phyloP scores from a whole-genome alignment of 768 basidiomycete species.

The Vishniacozyma victoriae region DNA sequence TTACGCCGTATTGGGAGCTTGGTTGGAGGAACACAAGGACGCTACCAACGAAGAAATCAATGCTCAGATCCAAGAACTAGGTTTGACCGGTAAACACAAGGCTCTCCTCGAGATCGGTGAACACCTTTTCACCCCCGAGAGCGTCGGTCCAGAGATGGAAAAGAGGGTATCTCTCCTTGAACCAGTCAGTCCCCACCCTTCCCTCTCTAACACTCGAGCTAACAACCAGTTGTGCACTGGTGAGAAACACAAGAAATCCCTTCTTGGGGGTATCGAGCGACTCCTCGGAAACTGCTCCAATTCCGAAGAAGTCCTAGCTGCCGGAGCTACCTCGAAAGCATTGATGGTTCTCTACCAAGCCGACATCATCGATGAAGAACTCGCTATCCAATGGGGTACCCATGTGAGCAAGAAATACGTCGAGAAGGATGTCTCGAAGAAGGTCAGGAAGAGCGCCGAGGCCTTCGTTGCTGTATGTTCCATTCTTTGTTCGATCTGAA shows the following conservation, averaged over 20 bases:
- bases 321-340: slow-evolving; percentile 68
- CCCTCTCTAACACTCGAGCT: not conserved
- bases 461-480: slow-evolving; percentile 73
- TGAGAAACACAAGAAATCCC: slow-evolving; percentile 91
- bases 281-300: slow-evolving; percentile 63
- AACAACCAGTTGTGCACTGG: slow-evolving; percentile 67
- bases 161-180: slow-evolving; percentile 63
- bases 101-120: slow-evolving; percentile 75
- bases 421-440: slow-evolving; percentile 90
- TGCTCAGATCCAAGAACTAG: slow-evolving; percentile 77
- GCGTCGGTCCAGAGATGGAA: slow-evolving; percentile 50
- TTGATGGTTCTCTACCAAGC: slow-evolving; percentile 90
- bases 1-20: slow-evolving; percentile 71
- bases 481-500: not conserved
- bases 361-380: slow-evolving; percentile 86
- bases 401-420: slow-evolving; percentile 96
- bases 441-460: slow-evolving; percentile 81
- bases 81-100: slow-evolving; percentile 93
- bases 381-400: slow-evolving; percentile 86
- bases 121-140: slow-evolving; percentile 70
- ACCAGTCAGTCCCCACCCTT: slow-evolving; percentile 59
- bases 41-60: slow-evolving; percentile 49
- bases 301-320: slow-evolving; percentile 56
- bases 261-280: slow-evolving; percentile 89
- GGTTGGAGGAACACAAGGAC: slow-evolving; percentile 70